Evolutionary conservation across 306 rosid species (phyloP), one percentile per base, ranked within the genome.

Genomic region (Casuarina cunninghamiana): DNA sequence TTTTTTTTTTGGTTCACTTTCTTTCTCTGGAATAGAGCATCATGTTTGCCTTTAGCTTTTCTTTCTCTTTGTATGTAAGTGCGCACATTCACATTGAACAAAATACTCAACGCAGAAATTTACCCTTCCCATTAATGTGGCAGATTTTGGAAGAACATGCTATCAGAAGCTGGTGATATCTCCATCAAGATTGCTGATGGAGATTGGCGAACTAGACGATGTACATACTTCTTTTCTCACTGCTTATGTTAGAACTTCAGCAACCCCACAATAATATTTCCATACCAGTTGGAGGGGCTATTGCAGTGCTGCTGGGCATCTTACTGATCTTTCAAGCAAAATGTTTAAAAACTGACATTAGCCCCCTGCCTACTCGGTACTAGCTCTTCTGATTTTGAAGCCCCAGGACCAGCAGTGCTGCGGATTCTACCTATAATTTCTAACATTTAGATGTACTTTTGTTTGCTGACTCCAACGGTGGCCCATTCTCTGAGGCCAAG

Each of bases 121-220:
- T 3, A 53, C 6, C 11, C 77, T 41, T 63, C 51, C 51, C 51
- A 69, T 84, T 3, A 38, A 39, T 45, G 53, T 84, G 78, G 73
- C 87, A 88, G 90, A 78, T 75, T 72, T 78, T 68, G 39, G 37
- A 55, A n/a, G 80, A 61, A 75, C 84, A 45, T 44, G 65, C 5
- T 50, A 41, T 42, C 70, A 53, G 70, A 62, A 75, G 78, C 50
- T 74, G 61, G 73, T 42, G 39, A 80, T 74, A 51, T 70, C 44
- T 69, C 55, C 26, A 35, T 63, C 77, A 3, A 12, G 21, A 5
- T 37, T 53, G 66, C 62, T 49, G 58, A 44, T 4, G 17, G 17
- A 54, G 32, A 39, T 53, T 39, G 66, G 9, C n/a, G 63, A 19
- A 35, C 17, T 72, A 5, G n/a, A 13, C 17, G 12, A 13, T 55